Evolutionary conservation across 345 rosid genomes (phyloP).

Genomic region (Gossypium sturtianum): DNA sequence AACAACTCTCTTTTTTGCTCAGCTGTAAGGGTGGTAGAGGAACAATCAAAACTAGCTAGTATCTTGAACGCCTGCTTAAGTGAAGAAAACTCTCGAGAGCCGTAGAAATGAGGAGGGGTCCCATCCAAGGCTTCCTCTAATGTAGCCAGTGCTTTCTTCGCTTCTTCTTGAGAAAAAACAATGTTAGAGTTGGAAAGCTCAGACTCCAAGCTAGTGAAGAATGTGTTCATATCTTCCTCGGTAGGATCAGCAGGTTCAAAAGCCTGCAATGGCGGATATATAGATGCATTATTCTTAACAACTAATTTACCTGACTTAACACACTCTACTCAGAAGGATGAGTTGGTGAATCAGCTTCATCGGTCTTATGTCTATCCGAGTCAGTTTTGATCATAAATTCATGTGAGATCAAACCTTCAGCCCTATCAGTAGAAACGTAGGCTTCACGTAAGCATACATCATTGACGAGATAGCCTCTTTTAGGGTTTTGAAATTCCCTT

Average conservation of each 20-base stretch:
- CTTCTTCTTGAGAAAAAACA: not conserved
- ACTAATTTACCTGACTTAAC: not conserved
- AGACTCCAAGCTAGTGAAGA: constrained; percentile 2
- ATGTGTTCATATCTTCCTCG: not conserved
- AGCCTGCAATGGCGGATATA: not conserved
- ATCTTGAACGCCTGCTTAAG: not conserved
- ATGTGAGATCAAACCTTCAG: not conserved
- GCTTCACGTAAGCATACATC: constrained; percentile 13
- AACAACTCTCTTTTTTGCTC: not conserved
- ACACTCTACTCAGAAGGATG: not conserved
- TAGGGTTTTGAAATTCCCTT: constrained; percentile 11
- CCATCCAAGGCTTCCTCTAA: not conserved
- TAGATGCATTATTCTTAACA: not conserved
- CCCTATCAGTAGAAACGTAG: not conserved
- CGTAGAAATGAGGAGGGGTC: not conserved
- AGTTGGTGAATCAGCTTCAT: no score
- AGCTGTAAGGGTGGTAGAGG: not conserved
- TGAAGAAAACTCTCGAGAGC: not conserved
- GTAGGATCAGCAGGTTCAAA: not conserved
- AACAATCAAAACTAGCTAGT: not conserved
- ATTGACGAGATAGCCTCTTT: constrained; percentile 45
- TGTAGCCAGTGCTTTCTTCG: not conserved
- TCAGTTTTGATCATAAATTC: no score
- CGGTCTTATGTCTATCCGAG: no score
- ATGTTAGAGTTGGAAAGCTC: not conserved